Evolutionary conservation across 306 rosid genomes (phyloP).

Genomic region (Cajanus cajan): DNA sequence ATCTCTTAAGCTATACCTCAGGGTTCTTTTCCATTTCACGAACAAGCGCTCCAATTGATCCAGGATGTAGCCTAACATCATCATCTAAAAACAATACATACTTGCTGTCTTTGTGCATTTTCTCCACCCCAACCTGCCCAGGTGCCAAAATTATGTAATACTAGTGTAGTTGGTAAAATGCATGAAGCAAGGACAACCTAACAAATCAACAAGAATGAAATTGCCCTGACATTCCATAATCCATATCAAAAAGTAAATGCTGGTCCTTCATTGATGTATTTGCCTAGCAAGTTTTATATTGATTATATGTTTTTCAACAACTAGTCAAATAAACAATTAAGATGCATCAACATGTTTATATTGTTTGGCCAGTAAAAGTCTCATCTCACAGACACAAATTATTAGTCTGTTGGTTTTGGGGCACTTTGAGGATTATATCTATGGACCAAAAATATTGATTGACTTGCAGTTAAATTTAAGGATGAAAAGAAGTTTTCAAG

Average conservation of each 20-base stretch:
- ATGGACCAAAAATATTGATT: no score
- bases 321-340: slow-evolving; percentile 16
- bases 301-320: not conserved
- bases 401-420: no score
- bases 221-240: slow-evolving; percentile 17
- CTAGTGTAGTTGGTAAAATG: slow-evolving; percentile 10
- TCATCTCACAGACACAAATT: no score
- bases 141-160: slow-evolving; percentile 20
- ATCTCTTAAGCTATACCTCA: slow-evolving; percentile 44
- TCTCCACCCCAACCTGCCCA: slow-evolving; percentile 87
- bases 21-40: slow-evolving; percentile 92
- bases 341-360: not conserved
- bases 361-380: no score
- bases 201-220: slow-evolving; percentile 13
- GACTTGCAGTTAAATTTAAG: not conserved
- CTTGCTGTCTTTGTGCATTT: slow-evolving; percentile 81
- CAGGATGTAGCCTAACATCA: slow-evolving; percentile 96
- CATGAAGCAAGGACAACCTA: slow-evolving; percentile 6
- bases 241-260: slow-evolving; percentile 7
- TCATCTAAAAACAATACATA: slow-evolving; percentile 93
- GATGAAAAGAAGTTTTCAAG: not conserved
- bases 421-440: no score
- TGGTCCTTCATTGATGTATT: slow-evolving; percentile 3
- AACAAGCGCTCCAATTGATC: slow-evolving; percentile 85
- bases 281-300: not conserved